These are phyloP conservation scores for Diaporthe sp. DNA, from an alignment of 2,329 filamentous ascomycete genomes.

Conservation along the genomic window DNA sequence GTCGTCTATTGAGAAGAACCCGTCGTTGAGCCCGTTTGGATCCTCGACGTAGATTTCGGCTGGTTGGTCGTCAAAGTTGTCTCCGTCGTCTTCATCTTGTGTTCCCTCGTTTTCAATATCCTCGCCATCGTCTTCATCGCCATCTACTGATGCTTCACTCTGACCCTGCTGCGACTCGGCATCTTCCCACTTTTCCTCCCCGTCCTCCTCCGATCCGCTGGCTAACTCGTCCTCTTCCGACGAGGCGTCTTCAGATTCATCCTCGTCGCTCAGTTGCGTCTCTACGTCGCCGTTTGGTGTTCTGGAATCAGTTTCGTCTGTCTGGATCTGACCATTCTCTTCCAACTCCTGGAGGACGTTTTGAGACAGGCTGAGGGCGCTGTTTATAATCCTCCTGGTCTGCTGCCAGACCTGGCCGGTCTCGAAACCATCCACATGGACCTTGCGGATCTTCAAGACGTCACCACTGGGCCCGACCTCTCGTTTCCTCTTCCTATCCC, in stretches of 20 bases:
- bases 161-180: constrained; percentile 48
- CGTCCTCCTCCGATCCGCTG: constrained; percentile 53
- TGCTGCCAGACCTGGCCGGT: constrained; percentile 95
- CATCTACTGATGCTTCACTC: constrained; percentile 45
- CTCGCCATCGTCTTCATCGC: constrained; percentile 49
- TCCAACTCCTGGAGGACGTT: constrained; percentile 63
- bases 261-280: constrained; percentile 50
- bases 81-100: constrained; percentile 52
- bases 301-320: not conserved
- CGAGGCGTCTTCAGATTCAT: constrained; percentile 54
- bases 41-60: constrained; percentile 76
- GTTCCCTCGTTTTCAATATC: constrained; percentile 50
- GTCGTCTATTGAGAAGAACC: constrained; percentile 97
- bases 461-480: constrained; percentile 60
- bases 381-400: constrained; percentile 82
- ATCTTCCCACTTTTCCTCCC: constrained; percentile 52
- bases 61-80: constrained; percentile 61
- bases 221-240: constrained; percentile 38
- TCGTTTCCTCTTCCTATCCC: constrained; percentile 84
- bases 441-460: constrained; percentile 81
- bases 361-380: constrained; percentile 64
- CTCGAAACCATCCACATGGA: constrained; percentile 90
- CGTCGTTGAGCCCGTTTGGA: constrained; percentile 90
- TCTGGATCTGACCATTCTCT: constrained; percentile 49
- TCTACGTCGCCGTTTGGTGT: constrained; percentile 47